Evolutionary conservation across 177 flowering plant species (phyloP), one percentile per base, ranked within the genome.

Genomic region (Vitis hybrid): DNA sequence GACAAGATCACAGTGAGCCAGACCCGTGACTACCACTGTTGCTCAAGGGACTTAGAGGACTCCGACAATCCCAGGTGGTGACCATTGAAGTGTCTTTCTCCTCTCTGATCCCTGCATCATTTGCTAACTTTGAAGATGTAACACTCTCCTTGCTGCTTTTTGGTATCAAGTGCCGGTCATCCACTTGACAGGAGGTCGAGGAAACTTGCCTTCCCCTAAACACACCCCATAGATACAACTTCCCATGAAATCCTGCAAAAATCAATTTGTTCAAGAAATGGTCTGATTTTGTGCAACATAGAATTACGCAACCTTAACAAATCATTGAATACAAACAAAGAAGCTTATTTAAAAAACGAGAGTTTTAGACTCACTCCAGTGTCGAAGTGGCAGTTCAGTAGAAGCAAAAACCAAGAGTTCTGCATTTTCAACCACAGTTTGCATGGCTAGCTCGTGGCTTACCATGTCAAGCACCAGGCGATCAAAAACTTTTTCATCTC

Each of bases 211-310:
- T 82, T 56, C 33, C 55, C 76, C 81, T 79, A 58, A 86, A 90
- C 3, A 84, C 90, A 1, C 96, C 96, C 96, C 96, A 90, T 56
- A 90, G 61, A 73, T 83, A 89, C 55, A 31, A 70, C 65, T 81
- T 84, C 10, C 75, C 72, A 10, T 73, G 67, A 63, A 89, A 83
- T 70, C 82, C 96, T 90, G 82, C 75, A 81, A 5, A 39, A 67
- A 67, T n/a, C 48, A 55, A 20, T 19, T 15, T 49, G 9, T 14
- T n/a, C 31, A 74, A 6, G 16, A 31, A 11, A 48, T 26, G 67
- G 26, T 20, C 33, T 19, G 31, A 56, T 2, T 22, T 45, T 31
- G 5, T 19, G 67, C n/a, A 31, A 49, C 10, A 14, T 10, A 59
- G 26, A 11, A 20, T 3, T n/a, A 52, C 49, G 56, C 15, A 55